Conservation (phyloP, 225 moss, liverwort and hornwort species). For the Rhytidiadelphus loreus region DNA sequence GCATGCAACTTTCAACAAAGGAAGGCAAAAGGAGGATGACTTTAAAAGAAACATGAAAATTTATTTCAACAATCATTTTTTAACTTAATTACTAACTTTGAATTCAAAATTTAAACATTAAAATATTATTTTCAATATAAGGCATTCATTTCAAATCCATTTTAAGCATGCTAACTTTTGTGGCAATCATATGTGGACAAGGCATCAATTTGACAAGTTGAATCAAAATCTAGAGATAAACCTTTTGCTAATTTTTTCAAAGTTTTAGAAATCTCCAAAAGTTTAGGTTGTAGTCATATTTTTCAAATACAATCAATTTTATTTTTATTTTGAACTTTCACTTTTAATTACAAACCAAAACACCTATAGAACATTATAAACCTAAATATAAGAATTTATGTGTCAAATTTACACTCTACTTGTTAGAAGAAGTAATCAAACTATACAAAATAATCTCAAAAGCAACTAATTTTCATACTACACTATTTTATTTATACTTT, state of each 20-base stretch:
- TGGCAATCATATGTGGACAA: no score
- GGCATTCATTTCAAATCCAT: neutral
- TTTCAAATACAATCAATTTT: rapidly evolving
- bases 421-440: neutral
- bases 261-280: no score
- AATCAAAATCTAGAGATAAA: neutral
- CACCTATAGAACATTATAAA: neutral
- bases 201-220: neutral
- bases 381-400: no score
- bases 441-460: neutral
- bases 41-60: neutral
- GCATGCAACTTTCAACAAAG: conserved; percentile 39
- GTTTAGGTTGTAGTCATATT: no score
- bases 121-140: neutral
- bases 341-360: neutral
- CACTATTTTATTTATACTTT: neutral
- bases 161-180: no score
- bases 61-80: no score
- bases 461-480: neutral
- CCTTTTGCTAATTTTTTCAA: neutral
- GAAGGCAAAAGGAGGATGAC: conserved; percentile 23
- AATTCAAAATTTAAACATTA: no score
- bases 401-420: neutral
- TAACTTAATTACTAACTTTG: neutral
- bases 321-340: neutral